Evolutionary conservation across 1,284 basidiomycete genomes (phyloP), one percentile per base, ranked within the genome.

Genomic region (Papiliotrema nemorosa): DNA sequence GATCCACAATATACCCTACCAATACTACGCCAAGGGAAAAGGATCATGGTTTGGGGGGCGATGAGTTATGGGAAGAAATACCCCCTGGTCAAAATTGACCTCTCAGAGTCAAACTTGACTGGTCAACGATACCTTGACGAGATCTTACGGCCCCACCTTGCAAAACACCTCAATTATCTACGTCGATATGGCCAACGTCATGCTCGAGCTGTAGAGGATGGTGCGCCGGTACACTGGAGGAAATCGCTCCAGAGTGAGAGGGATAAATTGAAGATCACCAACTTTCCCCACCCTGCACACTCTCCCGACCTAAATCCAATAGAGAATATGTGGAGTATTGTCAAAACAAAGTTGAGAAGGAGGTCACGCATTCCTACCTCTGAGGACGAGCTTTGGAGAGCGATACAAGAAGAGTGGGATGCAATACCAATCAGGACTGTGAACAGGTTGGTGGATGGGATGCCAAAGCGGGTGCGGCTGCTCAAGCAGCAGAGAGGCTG

Each of bases 41-140:
- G 36, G 7, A 20, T 47, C 13, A 54, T 57, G 55, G 36, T 57
- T 26, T 57, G 55, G 55, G 55, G 50, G 29, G 55, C 49, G 12
- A 51, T 59, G 3, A 53, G 54, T 49, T 45, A 59, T 49, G 54
- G 51, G 12, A 40, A 52, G 26, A 47, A 38, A 20, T 38, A 38
- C 18, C 37, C 37, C 18, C 37, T 38, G 51, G 43, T 50, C 53
- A 16, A 24, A 52, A 29, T 42, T 57, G 49, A 39, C 25, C 24
- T 25, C 34, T 12, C 12, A 39, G 22, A 53, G 53, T 25, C 35
- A 38, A 26, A 54, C n/a, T 48, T 56, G 3, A 58, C 50, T 5
- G 59, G 38, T 21, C 27, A 21, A 16, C 58, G 55, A 34, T 59
- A 61, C 48, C 27, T 44, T 5, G 49, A 57, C 40, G 52, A 60